These are phyloP conservation scores for Eragrostis nindensis DNA, from an alignment of 176 grass and related monocot genomes.

Conservation along the genomic window DNA sequence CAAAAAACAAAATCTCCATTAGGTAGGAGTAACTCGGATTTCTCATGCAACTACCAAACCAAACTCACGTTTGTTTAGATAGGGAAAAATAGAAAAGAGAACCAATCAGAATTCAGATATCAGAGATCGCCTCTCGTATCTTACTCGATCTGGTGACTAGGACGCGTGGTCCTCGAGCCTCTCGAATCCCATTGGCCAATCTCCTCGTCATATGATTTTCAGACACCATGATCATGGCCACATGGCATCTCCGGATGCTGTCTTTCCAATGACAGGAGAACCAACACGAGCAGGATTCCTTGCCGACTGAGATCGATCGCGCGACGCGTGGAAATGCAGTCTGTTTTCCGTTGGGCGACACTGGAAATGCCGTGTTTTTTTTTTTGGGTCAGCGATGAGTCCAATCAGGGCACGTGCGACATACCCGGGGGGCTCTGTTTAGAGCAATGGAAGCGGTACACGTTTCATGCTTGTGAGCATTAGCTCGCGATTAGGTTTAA, in stretches of 20 bases:
- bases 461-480: not conserved
- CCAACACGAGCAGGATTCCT: not conserved
- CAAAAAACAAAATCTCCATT: too few relatives aligned
- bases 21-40: not conserved
- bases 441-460: not conserved
- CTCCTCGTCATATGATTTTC: not conserved
- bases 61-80: slow-evolving; percentile 6
- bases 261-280: slow-evolving; percentile 15
- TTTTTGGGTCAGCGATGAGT: not conserved
- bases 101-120: not conserved
- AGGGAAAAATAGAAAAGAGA: not conserved
- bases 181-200: slow-evolving; percentile 32
- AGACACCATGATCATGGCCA: slow-evolving; percentile 23
- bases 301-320: not conserved
- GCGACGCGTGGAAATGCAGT: slow-evolving; percentile 16
- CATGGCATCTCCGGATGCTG: slow-evolving; percentile 48
- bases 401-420: slow-evolving; percentile 23
- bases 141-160: not conserved
- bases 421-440: not conserved
- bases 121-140: slow-evolving; percentile 9
- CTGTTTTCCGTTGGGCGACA: slow-evolving; percentile 25
- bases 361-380: not conserved
- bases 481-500: not conserved
- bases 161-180: slow-evolving; percentile 16
- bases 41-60: not conserved